Conservation (phyloP, 306 rosid genomes). For the Canavalia gladiata region DNA sequence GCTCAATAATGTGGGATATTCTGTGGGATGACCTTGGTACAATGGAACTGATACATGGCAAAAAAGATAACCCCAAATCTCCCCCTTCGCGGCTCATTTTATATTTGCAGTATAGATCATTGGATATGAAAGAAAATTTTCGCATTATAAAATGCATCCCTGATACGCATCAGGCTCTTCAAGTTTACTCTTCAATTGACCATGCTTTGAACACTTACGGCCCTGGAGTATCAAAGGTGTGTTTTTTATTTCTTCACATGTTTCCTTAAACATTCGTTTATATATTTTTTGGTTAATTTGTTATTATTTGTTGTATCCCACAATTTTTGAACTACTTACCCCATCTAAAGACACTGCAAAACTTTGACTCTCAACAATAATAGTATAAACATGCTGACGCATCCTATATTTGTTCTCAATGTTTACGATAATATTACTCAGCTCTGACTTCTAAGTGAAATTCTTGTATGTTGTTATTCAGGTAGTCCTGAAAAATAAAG, state of each 20-base stretch:
- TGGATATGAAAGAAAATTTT: constrained; percentile 70
- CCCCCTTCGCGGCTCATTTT: constrained; percentile 77
- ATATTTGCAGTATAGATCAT: constrained; percentile 69
- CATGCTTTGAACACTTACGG: constrained; percentile 78
- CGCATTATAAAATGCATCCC: constrained; percentile 73
- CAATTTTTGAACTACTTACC: neutral
- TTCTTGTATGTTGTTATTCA: constrained; percentile 55
- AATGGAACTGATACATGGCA: constrained; percentile 80
- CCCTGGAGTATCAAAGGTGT: constrained; percentile 77
- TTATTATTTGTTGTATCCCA: neutral
- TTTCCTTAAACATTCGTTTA: constrained; percentile 26
- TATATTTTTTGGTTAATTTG: neutral
- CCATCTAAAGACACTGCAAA: constrained; percentile 17
- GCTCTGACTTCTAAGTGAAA: constrained; percentile 17
- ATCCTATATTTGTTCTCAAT: constrained; percentile 9
- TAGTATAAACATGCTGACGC: neutral
- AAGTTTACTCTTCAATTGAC: constrained; percentile 83
- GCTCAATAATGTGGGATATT: constrained; percentile 94
- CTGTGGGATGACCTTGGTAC: constrained; percentile 80
- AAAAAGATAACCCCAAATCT: constrained; percentile 79
- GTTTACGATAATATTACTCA: neutral
- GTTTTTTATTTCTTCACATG: constrained; percentile 25
- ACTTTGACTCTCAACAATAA: constrained; percentile 4
- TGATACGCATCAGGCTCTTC: constrained; percentile 74
- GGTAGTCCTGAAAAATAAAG: constrained; percentile 61